Percentiles rank a stretch among this genome's conserved stretches.
phyloP scores from a whole-genome alignment of 176 grass and related monocot genomes.

The Leersia perrieri region DNA sequence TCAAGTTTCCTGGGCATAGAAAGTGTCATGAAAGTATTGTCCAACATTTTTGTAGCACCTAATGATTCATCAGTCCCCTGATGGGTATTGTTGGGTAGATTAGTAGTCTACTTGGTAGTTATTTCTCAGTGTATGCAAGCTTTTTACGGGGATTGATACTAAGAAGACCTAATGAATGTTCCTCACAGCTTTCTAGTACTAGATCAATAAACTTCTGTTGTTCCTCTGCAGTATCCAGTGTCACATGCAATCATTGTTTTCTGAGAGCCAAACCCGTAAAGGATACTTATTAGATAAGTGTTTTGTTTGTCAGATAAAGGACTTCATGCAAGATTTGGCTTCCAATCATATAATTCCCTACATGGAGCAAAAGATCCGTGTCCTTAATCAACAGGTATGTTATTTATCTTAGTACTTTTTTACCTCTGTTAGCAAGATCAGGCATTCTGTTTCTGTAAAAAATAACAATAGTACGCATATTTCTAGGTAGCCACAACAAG shows the following conservation, averaged over 20 bases:
- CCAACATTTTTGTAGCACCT: conserved; percentile 16
- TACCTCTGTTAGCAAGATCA: conserved; percentile 16
- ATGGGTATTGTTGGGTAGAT: conserved; percentile 1
- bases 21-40: background rate
- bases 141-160: conserved; percentile 4
- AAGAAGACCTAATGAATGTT: background rate
- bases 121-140: conserved; percentile 7
- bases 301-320: conserved; percentile 74
- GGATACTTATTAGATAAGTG: background rate
- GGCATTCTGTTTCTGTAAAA: conserved; percentile 7
- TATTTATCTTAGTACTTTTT: conserved; percentile 9
- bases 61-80: background rate
- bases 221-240: background rate
- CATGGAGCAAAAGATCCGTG: conserved; percentile 97
- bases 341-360: conserved; percentile 96
- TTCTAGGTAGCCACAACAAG: conserved; percentile 88
- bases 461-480: conserved; percentile 22
- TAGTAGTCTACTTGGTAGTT: conserved; percentile 6
- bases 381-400: conserved; percentile 96
- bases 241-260: background rate
- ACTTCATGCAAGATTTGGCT: conserved; percentile 94
- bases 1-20: conserved; percentile 24
- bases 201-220: conserved; percentile 1
- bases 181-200: conserved; percentile 5
- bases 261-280: background rate